Percentiles rank a stretch among this genome's conserved stretches.
phyloP scores from a whole-genome alignment of 345 rosid genomes.

The Clausena lansium region DNA sequence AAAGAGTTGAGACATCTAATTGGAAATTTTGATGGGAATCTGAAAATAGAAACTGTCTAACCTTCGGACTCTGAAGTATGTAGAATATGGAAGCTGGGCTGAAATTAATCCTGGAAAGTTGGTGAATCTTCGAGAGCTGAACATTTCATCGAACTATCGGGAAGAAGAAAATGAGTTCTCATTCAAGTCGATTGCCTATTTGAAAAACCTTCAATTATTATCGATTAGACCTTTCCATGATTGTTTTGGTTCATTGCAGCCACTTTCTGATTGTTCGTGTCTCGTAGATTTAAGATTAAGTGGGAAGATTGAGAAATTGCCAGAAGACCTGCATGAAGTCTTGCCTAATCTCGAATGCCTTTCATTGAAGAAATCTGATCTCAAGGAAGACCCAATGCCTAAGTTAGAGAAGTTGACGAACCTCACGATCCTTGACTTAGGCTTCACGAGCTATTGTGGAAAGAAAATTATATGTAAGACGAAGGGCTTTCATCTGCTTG shows the following conservation, averaged over 20 bases:
- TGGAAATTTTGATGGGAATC: background rate
- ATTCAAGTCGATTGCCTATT: background rate
- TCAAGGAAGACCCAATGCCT: background rate
- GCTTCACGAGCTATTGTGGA: background rate
- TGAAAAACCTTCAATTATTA: background rate
- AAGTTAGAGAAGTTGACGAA: background rate
- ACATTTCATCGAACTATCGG: accelerated
- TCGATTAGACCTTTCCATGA: background rate
- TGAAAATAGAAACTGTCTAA: background rate
- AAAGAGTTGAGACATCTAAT: slow-evolving; percentile 1
- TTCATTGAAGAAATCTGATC: background rate
- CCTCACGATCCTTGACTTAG: background rate
- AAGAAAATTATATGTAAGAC: background rate
- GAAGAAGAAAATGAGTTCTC: background rate
- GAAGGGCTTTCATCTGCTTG: background rate
- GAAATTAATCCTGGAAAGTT: background rate
- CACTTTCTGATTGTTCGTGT: background rate
- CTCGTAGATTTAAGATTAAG: background rate
- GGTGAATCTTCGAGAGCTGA: slow-evolving; percentile 3
- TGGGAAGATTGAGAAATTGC: background rate
- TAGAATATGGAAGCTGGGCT: background rate
- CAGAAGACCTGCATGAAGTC: background rate
- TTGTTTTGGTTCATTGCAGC: background rate
- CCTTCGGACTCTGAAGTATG: slow-evolving; percentile 5
- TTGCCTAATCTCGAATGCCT: background rate